Conservation (phyloP, 179 eudicot genomes). For the Heliamphora pulchella region DNA sequence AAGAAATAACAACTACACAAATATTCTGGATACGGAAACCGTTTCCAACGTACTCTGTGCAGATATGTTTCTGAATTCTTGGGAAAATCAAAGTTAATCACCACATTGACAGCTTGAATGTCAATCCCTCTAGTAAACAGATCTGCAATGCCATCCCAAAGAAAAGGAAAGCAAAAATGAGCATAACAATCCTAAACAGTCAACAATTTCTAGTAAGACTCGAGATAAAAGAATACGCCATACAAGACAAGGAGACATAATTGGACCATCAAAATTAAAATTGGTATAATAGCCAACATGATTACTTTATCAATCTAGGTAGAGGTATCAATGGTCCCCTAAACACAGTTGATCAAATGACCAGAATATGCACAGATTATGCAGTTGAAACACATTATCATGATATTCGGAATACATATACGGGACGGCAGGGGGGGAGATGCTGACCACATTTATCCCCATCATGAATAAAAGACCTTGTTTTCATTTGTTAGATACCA, state of each 20-base stretch:
- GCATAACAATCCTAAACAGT: conserved; percentile 11
- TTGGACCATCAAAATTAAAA: not conserved
- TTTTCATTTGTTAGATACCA: no score
- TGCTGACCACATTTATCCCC: no score
- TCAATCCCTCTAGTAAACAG: conserved; percentile 94
- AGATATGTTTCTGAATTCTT: conserved; percentile 88
- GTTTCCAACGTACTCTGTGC: conserved; percentile 63
- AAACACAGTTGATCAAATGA: not conserved
- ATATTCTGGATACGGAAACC: conserved; percentile 1
- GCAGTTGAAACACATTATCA: not conserved
- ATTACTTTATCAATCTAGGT: not conserved
- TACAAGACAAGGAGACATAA: not conserved
- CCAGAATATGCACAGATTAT: not conserved
- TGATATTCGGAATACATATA: not conserved
- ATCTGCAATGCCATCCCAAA: conserved; percentile 38
- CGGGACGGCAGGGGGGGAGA: no score
- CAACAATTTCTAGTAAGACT: not conserved
- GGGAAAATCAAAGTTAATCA: conserved; percentile 92
- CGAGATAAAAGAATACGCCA: not conserved
- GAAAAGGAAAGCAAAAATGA: conserved; percentile 2
- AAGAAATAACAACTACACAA: conserved; percentile 4
- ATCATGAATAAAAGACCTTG: no score
- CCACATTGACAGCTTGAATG: conserved; percentile 98
- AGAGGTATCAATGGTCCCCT: not conserved
- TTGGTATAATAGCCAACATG: conserved; percentile 3